Conservation (phyloP, 306 rosid species). For the Malus asiatica region DNA sequence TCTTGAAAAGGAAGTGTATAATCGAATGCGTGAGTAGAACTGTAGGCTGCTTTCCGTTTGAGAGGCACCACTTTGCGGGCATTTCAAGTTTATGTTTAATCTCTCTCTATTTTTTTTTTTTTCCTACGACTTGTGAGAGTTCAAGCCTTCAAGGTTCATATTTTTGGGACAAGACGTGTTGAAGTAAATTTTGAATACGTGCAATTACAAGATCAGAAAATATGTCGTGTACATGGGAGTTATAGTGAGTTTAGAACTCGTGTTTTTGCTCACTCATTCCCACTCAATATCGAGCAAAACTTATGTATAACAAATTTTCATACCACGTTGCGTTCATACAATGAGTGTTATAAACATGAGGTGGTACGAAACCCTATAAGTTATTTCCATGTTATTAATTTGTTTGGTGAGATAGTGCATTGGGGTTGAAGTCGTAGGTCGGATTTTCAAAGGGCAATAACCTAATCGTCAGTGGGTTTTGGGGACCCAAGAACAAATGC, state of each 20-base stretch:
- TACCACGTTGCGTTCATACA: not conserved
- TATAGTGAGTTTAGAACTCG: too few relatives aligned
- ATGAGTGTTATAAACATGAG: not conserved
- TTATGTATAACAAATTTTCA: too few relatives aligned
- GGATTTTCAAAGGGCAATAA: not conserved
- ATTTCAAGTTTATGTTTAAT: conserved; percentile 8
- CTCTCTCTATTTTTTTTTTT: too few relatives aligned
- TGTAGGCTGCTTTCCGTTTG: not conserved
- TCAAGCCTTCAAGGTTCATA: not conserved
- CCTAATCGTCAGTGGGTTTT: conserved; percentile 8
- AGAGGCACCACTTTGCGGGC: conserved; percentile 19
- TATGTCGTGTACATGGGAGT: too few relatives aligned
- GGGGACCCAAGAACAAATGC: conserved; percentile 1
- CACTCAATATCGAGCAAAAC: too few relatives aligned
- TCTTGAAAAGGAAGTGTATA: not conserved
- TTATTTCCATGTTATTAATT: not conserved
- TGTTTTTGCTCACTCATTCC: too few relatives aligned
- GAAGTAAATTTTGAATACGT: not conserved
- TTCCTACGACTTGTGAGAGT: not conserved
- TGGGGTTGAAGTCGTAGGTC: not conserved
- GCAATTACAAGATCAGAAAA: not conserved
- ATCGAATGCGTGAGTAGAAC: conserved; percentile 3
- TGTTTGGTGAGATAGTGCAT: not conserved
- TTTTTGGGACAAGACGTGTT: too few relatives aligned
- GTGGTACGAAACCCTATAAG: not conserved